Conservation (phyloP, 2,329 filamentous ascomycete species). For the Metarhizium rileyi region DNA sequence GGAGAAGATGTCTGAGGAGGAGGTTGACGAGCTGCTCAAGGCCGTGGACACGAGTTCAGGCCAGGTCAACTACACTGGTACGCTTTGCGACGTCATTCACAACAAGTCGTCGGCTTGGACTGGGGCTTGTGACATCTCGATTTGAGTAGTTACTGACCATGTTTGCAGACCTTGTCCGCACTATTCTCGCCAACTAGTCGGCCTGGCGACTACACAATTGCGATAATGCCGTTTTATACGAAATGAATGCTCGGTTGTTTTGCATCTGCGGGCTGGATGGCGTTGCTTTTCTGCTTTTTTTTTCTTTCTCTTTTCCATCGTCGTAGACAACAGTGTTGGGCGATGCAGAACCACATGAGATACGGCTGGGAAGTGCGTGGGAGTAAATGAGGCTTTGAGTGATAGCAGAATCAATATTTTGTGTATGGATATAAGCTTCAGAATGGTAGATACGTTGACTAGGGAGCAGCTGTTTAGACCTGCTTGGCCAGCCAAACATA, state of each 20-base stretch:
- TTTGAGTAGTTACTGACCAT: background rate
- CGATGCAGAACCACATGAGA: background rate
- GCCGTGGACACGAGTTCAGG: constrained; percentile 91
- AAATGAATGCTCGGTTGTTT: constrained; percentile 10
- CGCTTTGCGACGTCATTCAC: constrained; percentile 17
- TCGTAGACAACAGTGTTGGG: constrained; percentile 9
- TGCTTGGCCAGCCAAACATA: background rate
- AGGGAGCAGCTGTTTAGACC: background rate
- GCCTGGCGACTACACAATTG: background rate
- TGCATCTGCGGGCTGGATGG: constrained; percentile 24
- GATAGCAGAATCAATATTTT: background rate
- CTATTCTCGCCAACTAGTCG: constrained; percentile 70
- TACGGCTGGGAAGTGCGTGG: background rate
- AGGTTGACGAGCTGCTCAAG: constrained; percentile 98
- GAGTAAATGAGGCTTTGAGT: background rate
- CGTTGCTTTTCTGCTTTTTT: constrained; percentile 16
- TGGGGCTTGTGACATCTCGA: background rate
- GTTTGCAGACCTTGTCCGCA: constrained; percentile 66
- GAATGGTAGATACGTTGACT: background rate
- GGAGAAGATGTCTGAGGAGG: constrained; percentile 98
- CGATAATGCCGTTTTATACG: background rate
- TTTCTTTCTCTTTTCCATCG: constrained; percentile 10
- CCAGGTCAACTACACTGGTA: constrained; percentile 96
- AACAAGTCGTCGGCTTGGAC: background rate
- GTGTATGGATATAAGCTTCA: constrained; percentile 5